Base-by-base conservation (phyloP, 2,329 filamentous ascomycete species). In the Apiospora kogelbergensis region DNA sequence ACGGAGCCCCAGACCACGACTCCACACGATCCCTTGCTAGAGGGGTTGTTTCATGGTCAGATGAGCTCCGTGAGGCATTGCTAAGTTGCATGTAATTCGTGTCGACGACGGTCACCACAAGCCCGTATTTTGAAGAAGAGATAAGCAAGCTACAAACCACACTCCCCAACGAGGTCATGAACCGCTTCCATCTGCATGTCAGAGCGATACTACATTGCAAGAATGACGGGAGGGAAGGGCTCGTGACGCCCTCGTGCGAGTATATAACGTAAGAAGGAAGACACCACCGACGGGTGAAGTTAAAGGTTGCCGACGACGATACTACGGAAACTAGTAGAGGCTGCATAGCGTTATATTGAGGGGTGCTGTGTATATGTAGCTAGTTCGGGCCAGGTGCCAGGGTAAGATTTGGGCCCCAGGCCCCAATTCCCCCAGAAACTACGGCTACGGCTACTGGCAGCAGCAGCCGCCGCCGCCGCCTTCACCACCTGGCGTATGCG, bases 191-290 rank as follows among this genome's bases (percentile, higher is more conserved):
- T 41, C 44, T 67, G 65, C 65, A 67, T 67, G 65, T 67, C 65
- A 67, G 65, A 67, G 65, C 42, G 24, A 40, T 22, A 67, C 45
- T 22, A 22, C 45, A 53, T 53, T n/a, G n/a, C 26, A 37, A 42
- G 3, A 45, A n/a, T 4, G 7, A n/a, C 63, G 63, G 41, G 11
- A n/a, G 10, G 24, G 20, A 22, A 6, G n/a, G 63, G 41, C 63
- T 65, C 63, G 63, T 65, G 63, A 57, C 65, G 9, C 17, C 22
- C 30, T 37, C 37, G 53, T 33, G 53, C 53, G 30, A 65, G 20
- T 42, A 45, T 65, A 65, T 65, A 65, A 65, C 63, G 63, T 65
- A 40, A 65, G 63, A 65, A 42, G 10, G 40, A 65, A 65, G 63
- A 42, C 40, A 65, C 63, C 63, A 60, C 30, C 20, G 53, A n/a